phyloP scores from a whole-genome alignment of 2,329 filamentous ascomycete genomes.

The Achaetomium macrosporum region DNA sequence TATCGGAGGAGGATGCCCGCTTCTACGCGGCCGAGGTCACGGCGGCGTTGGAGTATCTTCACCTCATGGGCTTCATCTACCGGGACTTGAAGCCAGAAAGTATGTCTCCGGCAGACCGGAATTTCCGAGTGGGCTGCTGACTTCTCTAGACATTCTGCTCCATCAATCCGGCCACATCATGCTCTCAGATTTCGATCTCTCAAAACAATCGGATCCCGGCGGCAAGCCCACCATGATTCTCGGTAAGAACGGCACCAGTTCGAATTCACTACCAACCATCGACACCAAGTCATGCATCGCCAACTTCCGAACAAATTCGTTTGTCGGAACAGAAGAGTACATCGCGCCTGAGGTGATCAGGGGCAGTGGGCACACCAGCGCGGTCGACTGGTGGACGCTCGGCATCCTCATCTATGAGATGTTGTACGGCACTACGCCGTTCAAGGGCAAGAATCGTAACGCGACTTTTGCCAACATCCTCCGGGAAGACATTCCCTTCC shows the following conservation, averaged over 20 bases:
- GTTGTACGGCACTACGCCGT: slow-evolving; percentile 96
- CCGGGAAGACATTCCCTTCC: slow-evolving; percentile 91
- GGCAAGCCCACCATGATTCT: slow-evolving; percentile 98
- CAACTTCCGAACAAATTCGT: slow-evolving; percentile 97
- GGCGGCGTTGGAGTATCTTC: slow-evolving; percentile 90
- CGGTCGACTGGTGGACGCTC: slow-evolving; percentile 98
- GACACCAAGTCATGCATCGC: slow-evolving; percentile 98
- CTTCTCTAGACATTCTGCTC: slow-evolving; percentile 73
- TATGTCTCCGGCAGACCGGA: slow-evolving; percentile 43
- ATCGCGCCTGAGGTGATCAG: slow-evolving; percentile 99
- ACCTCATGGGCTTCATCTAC: slow-evolving; percentile 99
- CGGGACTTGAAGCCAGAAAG: slow-evolving; percentile 97
- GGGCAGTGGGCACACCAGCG: slow-evolving; percentile 94
- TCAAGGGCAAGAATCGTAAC: slow-evolving; percentile 98
- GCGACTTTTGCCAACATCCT: slow-evolving; percentile 97
- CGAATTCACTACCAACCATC: slow-evolving; percentile 86
- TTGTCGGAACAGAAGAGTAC: slow-evolving; percentile 97
- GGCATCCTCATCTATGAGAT: slow-evolving; percentile 98
- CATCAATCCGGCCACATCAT: slow-evolving; percentile 99
- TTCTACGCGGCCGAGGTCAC: slow-evolving; percentile 98
- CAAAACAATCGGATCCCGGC: slow-evolving; percentile 92
- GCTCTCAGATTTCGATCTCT: slow-evolving; percentile 97
- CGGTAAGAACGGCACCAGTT: slow-evolving; percentile 79
- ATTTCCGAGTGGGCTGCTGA: slow-evolving; percentile 31
- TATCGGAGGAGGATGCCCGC: slow-evolving; percentile 90